These are phyloP conservation scores for Paramecium octaurelia DNA, from an alignment of 73 alveolate species.

Conservation along the genomic window DNA sequence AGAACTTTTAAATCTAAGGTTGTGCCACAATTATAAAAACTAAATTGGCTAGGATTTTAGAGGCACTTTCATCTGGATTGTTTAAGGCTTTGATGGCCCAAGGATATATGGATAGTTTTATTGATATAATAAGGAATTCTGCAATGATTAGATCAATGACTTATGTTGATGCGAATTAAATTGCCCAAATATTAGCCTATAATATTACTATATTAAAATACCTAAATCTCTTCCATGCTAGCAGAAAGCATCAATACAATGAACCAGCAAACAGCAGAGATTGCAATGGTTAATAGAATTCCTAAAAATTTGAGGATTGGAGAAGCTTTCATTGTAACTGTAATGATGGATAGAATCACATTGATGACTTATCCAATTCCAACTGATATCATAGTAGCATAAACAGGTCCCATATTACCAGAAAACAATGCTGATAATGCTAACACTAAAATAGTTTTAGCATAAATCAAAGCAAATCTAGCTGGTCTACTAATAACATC, in stretches of 20 bases:
- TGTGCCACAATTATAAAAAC: background rate
- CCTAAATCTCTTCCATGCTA: background rate
- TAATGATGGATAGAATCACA: background rate
- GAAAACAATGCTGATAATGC: conserved; percentile 18
- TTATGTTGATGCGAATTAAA: background rate
- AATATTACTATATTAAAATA: background rate
- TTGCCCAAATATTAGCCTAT: background rate
- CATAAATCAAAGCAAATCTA: background rate
- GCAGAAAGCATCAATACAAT: conserved; percentile 1
- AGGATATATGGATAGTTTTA: background rate
- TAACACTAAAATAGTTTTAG: background rate
- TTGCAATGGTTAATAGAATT: background rate
- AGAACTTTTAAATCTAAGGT: background rate
- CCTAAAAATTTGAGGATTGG: background rate
- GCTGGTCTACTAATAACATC: background rate
- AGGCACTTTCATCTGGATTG: background rate
- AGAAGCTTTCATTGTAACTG: background rate
- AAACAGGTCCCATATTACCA: background rate
- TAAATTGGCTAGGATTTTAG: background rate
- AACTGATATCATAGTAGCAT: background rate
- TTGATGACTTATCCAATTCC: background rate
- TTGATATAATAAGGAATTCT: background rate
- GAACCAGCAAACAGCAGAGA: background rate
- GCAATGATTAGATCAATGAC: background rate
- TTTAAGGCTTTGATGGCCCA: background rate